Base-by-base conservation (phyloP, 176 grass and related monocot species). In the Rhynchospora tenuis region DNA sequence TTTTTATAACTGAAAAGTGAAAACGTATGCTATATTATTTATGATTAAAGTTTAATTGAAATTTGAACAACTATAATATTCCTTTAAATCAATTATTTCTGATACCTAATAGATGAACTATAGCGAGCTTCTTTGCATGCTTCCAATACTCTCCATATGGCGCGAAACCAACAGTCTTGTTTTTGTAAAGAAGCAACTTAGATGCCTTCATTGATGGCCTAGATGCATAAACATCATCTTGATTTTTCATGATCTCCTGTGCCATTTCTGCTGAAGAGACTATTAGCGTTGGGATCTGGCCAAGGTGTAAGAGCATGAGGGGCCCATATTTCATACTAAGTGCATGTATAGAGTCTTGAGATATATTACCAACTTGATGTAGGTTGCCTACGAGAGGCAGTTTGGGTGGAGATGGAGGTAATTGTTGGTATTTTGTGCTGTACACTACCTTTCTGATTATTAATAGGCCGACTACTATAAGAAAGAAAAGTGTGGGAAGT, bases 141-240 rank as follows among this genome's bases (percentile, higher is more conserved):
- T 84, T 79, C 90, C 93, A 95, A 83, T 93, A 91, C 78, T 92
- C 60, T 29, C 88, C 84, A 86, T 85, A 52, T 7, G 91, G 91
- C 52, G 86, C 83, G 69, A 93, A 93, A 14, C 89, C 90, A 29
- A 92, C 78, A 81, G 89, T 91, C 50, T 50, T 78, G 74, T 82
- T 89, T 4, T 88, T 86, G 74, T 90, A 90, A 57, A 73, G 72
- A 58, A 86, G 89, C 81, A 86, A 84, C 47, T 79, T 91, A 9
- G 84, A 89, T 7, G 88, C 85, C 28, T 87, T 87, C 51, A 90
- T 90, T 55, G 74, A 77, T 0, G 93, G 93, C 14, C 91, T 89
- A 17, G 87, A 93, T 57, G 83, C 90, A 81, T 93, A 90, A 64
- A 27, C 73, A 79, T 84, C 44, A 84, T 96, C 93, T 70, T 93